Conservation (phyloP, 768 basidiomycete species). For the Tricholoma saponaceum region DNA sequence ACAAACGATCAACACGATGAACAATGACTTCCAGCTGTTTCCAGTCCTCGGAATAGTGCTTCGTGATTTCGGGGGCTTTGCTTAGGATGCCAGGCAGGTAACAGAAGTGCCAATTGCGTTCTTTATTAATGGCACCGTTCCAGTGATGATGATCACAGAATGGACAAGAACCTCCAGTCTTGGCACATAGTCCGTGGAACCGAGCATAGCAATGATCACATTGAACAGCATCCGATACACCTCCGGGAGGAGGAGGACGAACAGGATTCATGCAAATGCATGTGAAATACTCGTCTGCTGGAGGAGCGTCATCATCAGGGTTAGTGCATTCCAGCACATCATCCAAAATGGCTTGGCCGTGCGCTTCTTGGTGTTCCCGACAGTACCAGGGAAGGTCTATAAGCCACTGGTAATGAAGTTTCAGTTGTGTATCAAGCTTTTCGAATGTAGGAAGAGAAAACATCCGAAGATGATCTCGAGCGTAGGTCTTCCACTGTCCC, state of each 20-base stretch:
- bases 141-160: conserved; percentile 92
- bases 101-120: conserved; percentile 81
- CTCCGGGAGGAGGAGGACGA: conserved; percentile 72
- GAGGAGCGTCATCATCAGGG: conserved; percentile 76
- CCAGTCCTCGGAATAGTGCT: conserved; percentile 76
- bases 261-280: conserved; percentile 80
- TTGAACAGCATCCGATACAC: conserved; percentile 79
- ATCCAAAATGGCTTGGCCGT: conserved; percentile 61
- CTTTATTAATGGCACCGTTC: conserved; percentile 82
- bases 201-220: conserved; percentile 87
- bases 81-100: conserved; percentile 68
- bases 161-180: conserved; percentile 86
- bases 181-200: conserved; percentile 82
- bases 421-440: conserved; percentile 64
- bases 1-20: conserved; percentile 73
- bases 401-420: conserved; percentile 66
- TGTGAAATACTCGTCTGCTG: conserved; percentile 77
- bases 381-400: conserved; percentile 79
- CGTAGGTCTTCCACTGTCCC: conserved; percentile 69
- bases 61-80: conserved; percentile 74
- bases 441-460: conserved; percentile 73
- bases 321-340: conserved; percentile 75
- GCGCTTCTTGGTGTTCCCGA: conserved; percentile 56
- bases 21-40: conserved; percentile 78
- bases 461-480: conserved; percentile 65